These are phyloP conservation scores for Echium plantagineum DNA, from an alignment of 257 asterid species.

Conservation along the genomic window DNA sequence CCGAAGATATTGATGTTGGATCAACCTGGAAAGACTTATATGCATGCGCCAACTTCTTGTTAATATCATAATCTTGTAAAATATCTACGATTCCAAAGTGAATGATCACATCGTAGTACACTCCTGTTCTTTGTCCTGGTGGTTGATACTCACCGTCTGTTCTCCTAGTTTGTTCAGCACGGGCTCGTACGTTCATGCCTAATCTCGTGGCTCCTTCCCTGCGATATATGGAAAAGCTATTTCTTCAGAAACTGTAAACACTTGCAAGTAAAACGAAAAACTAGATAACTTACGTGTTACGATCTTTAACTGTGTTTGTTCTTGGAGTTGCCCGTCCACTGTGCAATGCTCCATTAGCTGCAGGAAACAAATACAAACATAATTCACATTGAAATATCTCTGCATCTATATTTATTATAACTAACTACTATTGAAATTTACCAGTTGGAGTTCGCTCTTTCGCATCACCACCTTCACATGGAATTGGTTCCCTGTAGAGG, in stretches of 20 bases:
- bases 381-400: too few relatives aligned
- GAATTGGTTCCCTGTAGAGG: constrained; percentile 50
- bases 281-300: not conserved
- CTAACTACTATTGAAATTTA: too few relatives aligned
- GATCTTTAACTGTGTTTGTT: not conserved
- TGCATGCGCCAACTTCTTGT: constrained; percentile 93
- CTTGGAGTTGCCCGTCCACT: constrained; percentile 17
- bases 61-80: constrained; percentile 76
- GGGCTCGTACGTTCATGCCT: constrained; percentile 63
- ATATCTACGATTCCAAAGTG: constrained; percentile 87
- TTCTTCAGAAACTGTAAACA: not conserved
- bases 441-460: constrained; percentile 18
- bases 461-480: constrained; percentile 18
- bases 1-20: constrained; percentile 85
- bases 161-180: constrained; percentile 55
- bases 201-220: constrained; percentile 3
- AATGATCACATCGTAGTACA: constrained; percentile 61
- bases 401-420: too few relatives aligned
- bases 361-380: too few relatives aligned
- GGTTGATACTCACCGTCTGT: constrained; percentile 36
- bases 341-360: constrained; percentile 20
- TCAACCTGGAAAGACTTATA: constrained; percentile 82
- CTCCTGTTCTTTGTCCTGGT: constrained; percentile 71
- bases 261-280: too few relatives aligned
- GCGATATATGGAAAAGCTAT: not conserved